These are phyloP conservation scores for Scleroderma citrinum DNA, from an alignment of 768 basidiomycete genomes.

Conservation along the genomic window DNA sequence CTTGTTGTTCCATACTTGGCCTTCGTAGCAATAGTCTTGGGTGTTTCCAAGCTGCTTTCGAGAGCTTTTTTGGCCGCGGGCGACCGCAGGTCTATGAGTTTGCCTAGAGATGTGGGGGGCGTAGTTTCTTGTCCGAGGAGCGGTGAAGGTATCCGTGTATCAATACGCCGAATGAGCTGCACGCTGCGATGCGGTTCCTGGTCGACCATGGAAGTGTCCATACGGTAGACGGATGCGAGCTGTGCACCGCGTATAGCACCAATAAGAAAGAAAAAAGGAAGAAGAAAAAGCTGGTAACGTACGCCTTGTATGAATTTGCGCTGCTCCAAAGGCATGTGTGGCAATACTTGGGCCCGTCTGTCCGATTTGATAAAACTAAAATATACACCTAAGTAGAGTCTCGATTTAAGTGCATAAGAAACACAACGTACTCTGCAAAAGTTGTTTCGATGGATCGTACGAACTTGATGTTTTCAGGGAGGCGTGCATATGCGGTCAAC, in stretches of 20 bases:
- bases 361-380: conserved; percentile 63
- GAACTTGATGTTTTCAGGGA: conserved; percentile 52
- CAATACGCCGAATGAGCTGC: conserved; percentile 74
- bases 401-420: conserved; percentile 13
- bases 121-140: conserved; percentile 50
- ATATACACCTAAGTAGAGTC: not conserved
- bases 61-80: not conserved
- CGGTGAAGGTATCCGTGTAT: conserved; percentile 73
- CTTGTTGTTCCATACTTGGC: too few species aligned
- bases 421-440: conserved; percentile 71
- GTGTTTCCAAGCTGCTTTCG: too few species aligned
- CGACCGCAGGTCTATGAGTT: conserved; percentile 50
- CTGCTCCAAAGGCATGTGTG: conserved; percentile 73
- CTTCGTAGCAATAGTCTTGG: too few species aligned
- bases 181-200: conserved; percentile 87
- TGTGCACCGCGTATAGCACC: conserved; percentile 18
- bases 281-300: conserved; percentile 19
- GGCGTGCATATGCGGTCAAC: conserved; percentile 52
- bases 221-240: conserved; percentile 74
- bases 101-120: conserved; percentile 44
- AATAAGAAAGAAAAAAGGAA: not conserved
- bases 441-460: conserved; percentile 69
- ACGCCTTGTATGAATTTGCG: conserved; percentile 82
- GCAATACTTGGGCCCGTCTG: conserved; percentile 65
- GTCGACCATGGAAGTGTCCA: conserved; percentile 85